Evolutionary conservation across 345 rosid species (phyloP).

Genomic region (Populus deltoides): DNA sequence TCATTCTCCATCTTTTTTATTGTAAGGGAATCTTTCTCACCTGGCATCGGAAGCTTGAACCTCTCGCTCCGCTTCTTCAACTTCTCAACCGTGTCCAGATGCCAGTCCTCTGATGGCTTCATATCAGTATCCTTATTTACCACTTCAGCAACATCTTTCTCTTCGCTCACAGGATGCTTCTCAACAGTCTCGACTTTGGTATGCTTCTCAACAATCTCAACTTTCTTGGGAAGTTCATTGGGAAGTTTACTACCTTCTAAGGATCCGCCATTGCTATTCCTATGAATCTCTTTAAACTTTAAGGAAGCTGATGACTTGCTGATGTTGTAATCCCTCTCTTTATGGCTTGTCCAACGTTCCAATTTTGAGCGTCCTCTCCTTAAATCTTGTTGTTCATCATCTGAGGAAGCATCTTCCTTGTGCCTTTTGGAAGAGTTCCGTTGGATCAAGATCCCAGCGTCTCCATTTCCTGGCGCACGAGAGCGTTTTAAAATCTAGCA

Average conservation of each 20-base stretch:
- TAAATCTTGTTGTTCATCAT: constrained; percentile 74
- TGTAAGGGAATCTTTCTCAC: constrained; percentile 54
- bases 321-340: constrained; percentile 65
- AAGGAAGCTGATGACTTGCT: constrained; percentile 57
- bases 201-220: constrained; percentile 39
- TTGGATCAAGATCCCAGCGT: constrained; percentile 38
- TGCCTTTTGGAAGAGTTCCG: constrained; percentile 49
- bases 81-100: constrained; percentile 90
- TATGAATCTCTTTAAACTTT: constrained; percentile 57
- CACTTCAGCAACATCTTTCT: constrained; percentile 39
- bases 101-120: constrained; percentile 61
- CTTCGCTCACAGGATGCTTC: constrained; percentile 42
- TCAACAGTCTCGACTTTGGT: constrained; percentile 35
- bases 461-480: constrained; percentile 40
- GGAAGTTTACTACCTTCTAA: constrained; percentile 34
- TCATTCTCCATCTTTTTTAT: constrained; percentile 67
- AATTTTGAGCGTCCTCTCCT: constrained; percentile 81
- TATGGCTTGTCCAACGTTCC: constrained; percentile 96
- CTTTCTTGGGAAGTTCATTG: constrained; percentile 35
- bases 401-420: constrained; percentile 62
- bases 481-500: constrained; percentile 58
- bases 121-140: constrained; percentile 57
- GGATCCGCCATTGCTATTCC: constrained; percentile 38
- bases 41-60: constrained; percentile 91
- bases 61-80: constrained; percentile 97